Percentiles rank a stretch among this genome's conserved stretches.
Conservation (phyloP, 352 stramenopile genomes). For the Globisporangium polare region DNA sequence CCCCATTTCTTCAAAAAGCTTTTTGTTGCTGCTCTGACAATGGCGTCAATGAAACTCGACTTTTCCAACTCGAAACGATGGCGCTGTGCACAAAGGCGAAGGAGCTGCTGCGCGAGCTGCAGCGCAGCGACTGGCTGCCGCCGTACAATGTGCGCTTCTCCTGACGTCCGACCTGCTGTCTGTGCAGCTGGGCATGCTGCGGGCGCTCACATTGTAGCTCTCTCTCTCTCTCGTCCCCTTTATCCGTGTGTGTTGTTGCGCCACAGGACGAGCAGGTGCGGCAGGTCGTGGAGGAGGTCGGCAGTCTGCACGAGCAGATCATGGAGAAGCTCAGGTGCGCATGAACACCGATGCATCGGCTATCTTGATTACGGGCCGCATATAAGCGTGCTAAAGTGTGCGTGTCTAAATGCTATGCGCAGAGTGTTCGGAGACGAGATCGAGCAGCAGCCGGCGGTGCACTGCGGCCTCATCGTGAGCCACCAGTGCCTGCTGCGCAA, state of each 20-base stretch:
- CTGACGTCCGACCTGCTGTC: background rate
- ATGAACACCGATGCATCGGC: too few species aligned
- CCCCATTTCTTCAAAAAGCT: too few species aligned
- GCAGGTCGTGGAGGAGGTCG: constrained; percentile 76
- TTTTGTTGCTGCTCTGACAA: too few species aligned
- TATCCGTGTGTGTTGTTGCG: background rate
- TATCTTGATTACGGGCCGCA: background rate
- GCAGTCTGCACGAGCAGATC: constrained; percentile 65
- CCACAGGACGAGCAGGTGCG: constrained; percentile 76
- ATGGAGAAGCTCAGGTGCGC: constrained; percentile 63
- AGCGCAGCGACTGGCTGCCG: constrained; percentile 90
- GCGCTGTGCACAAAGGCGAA: constrained; percentile 72
- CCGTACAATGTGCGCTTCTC: constrained; percentile 86
- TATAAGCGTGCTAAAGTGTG: background rate
- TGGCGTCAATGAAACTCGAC: too few species aligned
- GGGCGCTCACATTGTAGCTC: background rate
- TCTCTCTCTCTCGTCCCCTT: background rate
- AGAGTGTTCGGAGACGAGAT: constrained; percentile 67
- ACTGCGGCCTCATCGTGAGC: constrained; percentile 83
- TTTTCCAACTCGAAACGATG: too few species aligned
- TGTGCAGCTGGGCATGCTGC: background rate
- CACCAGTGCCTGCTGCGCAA: constrained; percentile 89
- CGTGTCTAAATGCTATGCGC: background rate
- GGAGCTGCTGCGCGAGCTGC: constrained; percentile 87
- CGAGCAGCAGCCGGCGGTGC: constrained; percentile 51